Base-by-base conservation (phyloP, 176 grass and related monocot genomes). In the Bolboschoenus planiculmis region DNA sequence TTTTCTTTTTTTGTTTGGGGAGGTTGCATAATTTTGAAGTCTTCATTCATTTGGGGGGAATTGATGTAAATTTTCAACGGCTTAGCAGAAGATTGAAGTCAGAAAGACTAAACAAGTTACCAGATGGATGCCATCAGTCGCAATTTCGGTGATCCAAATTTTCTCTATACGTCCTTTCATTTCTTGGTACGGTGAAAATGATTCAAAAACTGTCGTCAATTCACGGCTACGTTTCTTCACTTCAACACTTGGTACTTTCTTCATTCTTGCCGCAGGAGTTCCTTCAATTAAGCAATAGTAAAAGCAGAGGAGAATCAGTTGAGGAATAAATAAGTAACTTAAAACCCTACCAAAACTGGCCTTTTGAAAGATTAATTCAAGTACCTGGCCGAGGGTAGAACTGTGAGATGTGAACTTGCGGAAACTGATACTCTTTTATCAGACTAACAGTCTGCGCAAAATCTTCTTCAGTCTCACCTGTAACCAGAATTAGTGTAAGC, bases 371-470 rank as follows among this genome's bases (percentile, higher is more conserved):
- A 5, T 72, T 88, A 40, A 84, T 34, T 10, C 65, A 29, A 47
- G 14, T 85, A 93, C 96, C 96, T 86, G 96, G 96, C 35, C 96
- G 89, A 34, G 96, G 96, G 71, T 99, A 95, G 70, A 99, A 99
- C 18, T 99, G 96, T 51, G 92, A 99, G 81, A 95, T 99, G 83
- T 95, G 96, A 71, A 99, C 92, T 87, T 98, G 96, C 62, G 96
- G 78, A 20, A 99, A 81, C 29, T 81, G 78, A 85, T 99, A 99
- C 3, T 90, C 87, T 63, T 90, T 99, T 87, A 99, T 78, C 33
- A 99, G 92, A 56, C 55, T 85, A 56, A 99, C 87, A 78, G 96
- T 99, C 83, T 99, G 73, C 37, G 76, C 78, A 66, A 99, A 99
- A 95, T 95, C 92, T 87, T 99, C 86, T 85, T 91, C 92, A 29